phyloP scores from a whole-genome alignment of 2,329 filamentous ascomycete species.

The Geosmithia morbida region DNA sequence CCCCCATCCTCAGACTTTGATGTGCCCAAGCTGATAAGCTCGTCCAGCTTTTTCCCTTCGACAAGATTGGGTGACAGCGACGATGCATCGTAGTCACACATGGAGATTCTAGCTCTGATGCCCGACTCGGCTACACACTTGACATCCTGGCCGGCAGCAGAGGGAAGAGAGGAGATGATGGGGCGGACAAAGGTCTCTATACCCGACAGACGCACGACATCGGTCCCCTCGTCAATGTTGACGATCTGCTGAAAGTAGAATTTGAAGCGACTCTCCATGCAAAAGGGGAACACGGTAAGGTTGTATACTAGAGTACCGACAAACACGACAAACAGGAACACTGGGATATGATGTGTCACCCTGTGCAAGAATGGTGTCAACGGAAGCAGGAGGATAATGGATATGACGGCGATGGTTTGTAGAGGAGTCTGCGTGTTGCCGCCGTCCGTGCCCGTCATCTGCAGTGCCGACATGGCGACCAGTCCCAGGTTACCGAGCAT shows the following conservation, averaged over 20 bases:
- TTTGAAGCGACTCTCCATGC: slow-evolving; percentile 64
- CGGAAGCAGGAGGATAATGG: slow-evolving; percentile 60
- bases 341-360: slow-evolving; percentile 67
- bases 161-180: slow-evolving; percentile 57
- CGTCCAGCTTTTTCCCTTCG: slow-evolving; percentile 26
- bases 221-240: slow-evolving; percentile 59
- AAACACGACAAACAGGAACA: slow-evolving; percentile 61
- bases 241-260: slow-evolving; percentile 75
- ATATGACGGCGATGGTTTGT: slow-evolving; percentile 50
- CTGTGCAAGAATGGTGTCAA: slow-evolving; percentile 76
- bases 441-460: slow-evolving; percentile 78
- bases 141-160: slow-evolving; percentile 46
- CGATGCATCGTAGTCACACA: slow-evolving; percentile 57
- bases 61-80: slow-evolving; percentile 45
- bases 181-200: slow-evolving; percentile 50
- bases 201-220: slow-evolving; percentile 55
- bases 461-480: slow-evolving; percentile 53
- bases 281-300: slow-evolving; percentile 79
- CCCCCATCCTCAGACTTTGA: slow-evolving; percentile 18
- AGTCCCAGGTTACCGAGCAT: slow-evolving; percentile 65
- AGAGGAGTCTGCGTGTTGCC: slow-evolving; percentile 59
- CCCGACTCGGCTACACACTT: slow-evolving; percentile 26
- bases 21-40: slow-evolving; percentile 48
- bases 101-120: slow-evolving; percentile 22
- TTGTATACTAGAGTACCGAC: slow-evolving; percentile 72